These are phyloP conservation scores for Solanum hybrid DNA, from an alignment of 305 asterid species.

Conservation along the genomic window DNA sequence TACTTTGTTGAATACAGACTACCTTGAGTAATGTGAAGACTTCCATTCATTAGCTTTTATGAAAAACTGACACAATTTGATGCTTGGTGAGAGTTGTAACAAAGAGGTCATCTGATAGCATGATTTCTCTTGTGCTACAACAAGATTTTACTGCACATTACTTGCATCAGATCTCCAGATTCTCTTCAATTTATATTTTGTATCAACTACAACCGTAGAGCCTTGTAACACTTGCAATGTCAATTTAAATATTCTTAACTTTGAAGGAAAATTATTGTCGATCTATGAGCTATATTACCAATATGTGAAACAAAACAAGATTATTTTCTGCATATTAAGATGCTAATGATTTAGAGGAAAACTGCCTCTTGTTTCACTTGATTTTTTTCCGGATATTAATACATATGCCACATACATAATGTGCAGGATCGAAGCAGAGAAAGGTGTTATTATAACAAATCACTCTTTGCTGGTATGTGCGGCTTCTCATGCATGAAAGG, in stretches of 20 bases:
- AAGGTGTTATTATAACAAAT: constrained; percentile 81
- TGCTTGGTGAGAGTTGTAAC: not conserved
- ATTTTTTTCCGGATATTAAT: not conserved
- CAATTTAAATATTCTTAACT: not conserved
- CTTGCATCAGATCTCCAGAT: not conserved
- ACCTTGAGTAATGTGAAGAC: not conserved
- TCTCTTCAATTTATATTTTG: not conserved
- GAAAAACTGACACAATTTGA: not conserved
- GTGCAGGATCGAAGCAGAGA: constrained; percentile 92
- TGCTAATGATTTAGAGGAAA: not conserved
- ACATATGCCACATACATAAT: constrained; percentile 17
- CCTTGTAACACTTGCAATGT: not conserved
- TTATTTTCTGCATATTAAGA: not conserved
- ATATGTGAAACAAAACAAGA: not conserved
- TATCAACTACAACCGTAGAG: not conserved
- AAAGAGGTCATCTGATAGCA: not conserved
- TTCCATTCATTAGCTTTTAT: not conserved
- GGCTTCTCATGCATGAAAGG: constrained; percentile 10
- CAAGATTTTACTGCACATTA: not conserved
- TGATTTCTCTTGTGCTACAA: not conserved
- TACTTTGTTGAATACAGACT: not conserved
- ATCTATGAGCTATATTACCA: not conserved
- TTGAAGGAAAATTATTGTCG: not conserved
- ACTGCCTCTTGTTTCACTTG: not conserved
- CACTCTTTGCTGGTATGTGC: constrained; percentile 76